These are phyloP conservation scores for Lagenaria siceraria DNA, from an alignment of 306 rosid genomes.

Conservation along the genomic window DNA sequence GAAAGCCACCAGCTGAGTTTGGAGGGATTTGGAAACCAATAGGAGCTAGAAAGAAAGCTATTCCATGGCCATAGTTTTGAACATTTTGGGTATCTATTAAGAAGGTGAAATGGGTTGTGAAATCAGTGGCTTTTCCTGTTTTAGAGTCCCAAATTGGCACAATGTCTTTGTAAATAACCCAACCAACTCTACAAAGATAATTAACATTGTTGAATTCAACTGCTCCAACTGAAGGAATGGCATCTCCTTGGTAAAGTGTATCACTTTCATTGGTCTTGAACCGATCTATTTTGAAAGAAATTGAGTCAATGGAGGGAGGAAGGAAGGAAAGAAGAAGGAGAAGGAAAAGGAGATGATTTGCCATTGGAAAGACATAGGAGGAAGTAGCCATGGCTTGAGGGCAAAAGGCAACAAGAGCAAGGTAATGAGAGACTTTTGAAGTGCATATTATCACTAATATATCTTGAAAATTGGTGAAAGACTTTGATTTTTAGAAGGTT, in stretches of 20 bases:
- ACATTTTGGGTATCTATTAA: not conserved
- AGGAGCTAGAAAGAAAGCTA: constrained; percentile 10
- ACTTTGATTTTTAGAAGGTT: not conserved
- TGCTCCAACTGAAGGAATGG: not conserved
- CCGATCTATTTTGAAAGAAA: not conserved
- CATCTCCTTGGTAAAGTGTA: not conserved
- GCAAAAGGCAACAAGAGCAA: not conserved
- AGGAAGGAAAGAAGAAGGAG: not conserved
- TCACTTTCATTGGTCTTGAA: not conserved
- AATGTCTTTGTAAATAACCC: not conserved
- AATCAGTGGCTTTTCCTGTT: not conserved
- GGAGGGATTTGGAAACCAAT: constrained; percentile 6
- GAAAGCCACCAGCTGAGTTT: constrained; percentile 5
- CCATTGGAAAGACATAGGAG: not conserved
- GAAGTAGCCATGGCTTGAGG: not conserved
- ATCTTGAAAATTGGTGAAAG: not conserved
- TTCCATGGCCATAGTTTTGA: not conserved
- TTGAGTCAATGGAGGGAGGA: not conserved
- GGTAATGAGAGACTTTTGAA: not conserved
- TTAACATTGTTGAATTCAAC: not conserved
- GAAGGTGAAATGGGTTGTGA: not conserved
- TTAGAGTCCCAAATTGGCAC: not conserved
- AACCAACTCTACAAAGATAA: not conserved
- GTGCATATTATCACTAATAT: not conserved
- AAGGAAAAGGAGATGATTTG: not conserved